Base-by-base conservation (phyloP, 495 filamentous ascomycete species). In the Astrothelium subdiscretum region DNA sequence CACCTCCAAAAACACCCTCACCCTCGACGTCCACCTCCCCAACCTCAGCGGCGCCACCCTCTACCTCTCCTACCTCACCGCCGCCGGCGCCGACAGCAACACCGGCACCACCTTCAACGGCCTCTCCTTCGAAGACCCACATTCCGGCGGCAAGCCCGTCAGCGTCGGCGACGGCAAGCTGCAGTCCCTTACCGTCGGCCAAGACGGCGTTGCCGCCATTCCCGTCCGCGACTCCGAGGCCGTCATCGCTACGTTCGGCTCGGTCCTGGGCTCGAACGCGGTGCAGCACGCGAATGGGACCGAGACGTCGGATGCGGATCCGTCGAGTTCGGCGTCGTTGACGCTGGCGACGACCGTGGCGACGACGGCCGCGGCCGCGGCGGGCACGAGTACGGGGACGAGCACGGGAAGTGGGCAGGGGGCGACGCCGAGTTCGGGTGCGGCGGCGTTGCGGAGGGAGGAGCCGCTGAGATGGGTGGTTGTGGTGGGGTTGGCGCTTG, bases 41-140 rank as follows among this genome's bases (percentile, higher is more conserved):
- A 27, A 42, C 12, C 35, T 63, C 27, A 57, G 57, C 1, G 66
- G 65, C 57, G 63, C 68, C 40, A 40, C 62, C 2, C 58, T 75
- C 1, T 70, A 68, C 57, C 65, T 76, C 18, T 68, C 74, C 26
- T 71, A 71, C 63, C 68, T 73, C 24, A 72, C 70, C 2, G 69
- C 62, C 57, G 32, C 61, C 24, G 73, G 73, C 51, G 67, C 70
- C 31, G 74, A 76, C 54, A 63, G 64, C 22, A 58, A 59, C 1
- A 15, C 22, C 44, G 66, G 65, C 60, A 73, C 71, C 6, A 72
- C 69, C 12, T 77, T 65, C 61, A 73, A 73, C 60, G 74, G 75
- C n/a, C 59, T 74, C 57, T 61, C 64, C 44, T 77, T 69, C 65
- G 68, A 72, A 31, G 60, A 58, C 62, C 4, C 13, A 6, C 52